These are phyloP conservation scores for Penicillium canariense DNA, from an alignment of 495 filamentous ascomycete species.

Conservation along the genomic window DNA sequence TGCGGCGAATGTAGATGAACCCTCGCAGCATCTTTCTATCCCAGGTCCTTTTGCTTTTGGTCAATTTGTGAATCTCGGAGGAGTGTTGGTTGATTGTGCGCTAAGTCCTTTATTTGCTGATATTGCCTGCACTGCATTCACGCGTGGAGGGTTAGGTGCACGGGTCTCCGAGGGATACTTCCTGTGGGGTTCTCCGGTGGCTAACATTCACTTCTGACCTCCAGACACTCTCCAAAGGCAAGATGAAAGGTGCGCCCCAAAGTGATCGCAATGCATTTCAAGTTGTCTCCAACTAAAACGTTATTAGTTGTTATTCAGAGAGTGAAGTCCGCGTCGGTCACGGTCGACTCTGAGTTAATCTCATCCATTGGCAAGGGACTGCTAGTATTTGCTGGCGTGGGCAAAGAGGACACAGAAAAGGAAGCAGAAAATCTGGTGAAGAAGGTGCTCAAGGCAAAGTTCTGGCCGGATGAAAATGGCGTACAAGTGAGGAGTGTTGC, in stretches of 20 bases:
- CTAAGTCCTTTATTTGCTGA: neutral
- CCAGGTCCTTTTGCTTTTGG: neutral
- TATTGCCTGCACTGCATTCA: neutral
- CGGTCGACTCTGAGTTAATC: constrained; percentile 85
- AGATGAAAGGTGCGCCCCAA: constrained; percentile 48
- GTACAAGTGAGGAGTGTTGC: constrained; percentile 24
- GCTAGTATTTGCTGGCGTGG: constrained; percentile 87
- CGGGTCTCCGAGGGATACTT: neutral
- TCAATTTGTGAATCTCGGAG: neutral
- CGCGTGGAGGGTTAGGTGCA: neutral
- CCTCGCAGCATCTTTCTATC: too few relatives aligned
- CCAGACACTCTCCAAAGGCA: constrained; percentile 4
- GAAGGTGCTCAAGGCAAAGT: constrained; percentile 82
- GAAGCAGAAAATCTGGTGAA: constrained; percentile 79
- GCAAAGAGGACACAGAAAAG: constrained; percentile 84
- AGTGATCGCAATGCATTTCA: neutral
- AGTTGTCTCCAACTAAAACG: neutral
- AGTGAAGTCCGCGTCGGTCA: constrained; percentile 96
- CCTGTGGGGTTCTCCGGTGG: constrained; percentile 1
- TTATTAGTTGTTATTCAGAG: constrained; percentile 83
- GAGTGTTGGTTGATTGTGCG: neutral
- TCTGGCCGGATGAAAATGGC: constrained; percentile 72
- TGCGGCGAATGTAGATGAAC: neutral
- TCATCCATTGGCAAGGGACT: constrained; percentile 88
- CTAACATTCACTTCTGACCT: constrained; percentile 1